phyloP scores from a whole-genome alignment of 768 basidiomycete species.

The Lactifluus volemus region DNA sequence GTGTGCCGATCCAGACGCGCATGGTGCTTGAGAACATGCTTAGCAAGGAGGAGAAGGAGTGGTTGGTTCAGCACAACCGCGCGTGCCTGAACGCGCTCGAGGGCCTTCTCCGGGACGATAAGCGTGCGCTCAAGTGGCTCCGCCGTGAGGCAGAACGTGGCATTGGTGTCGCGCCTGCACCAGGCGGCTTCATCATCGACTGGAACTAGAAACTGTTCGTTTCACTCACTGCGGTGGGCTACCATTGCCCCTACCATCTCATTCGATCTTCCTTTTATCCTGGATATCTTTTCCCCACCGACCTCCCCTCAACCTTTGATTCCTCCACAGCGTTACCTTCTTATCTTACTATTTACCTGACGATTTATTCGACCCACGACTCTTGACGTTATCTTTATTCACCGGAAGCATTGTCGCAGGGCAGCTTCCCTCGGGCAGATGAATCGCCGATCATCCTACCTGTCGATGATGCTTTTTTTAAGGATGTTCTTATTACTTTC shows the following conservation, averaged over 20 bases:
- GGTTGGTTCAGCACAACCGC: constrained; percentile 85
- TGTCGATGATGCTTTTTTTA: background rate
- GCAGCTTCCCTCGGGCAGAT: background rate
- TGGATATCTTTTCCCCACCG: constrained; percentile 5
- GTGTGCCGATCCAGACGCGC: constrained; percentile 87
- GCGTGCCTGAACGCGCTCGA: constrained; percentile 56
- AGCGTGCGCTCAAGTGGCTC: constrained; percentile 74
- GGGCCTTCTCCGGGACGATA: constrained; percentile 65
- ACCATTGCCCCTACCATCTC: background rate
- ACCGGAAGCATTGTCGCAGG: constrained; percentile 4
- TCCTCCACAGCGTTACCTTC: constrained; percentile 7
- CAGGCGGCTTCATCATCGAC: constrained; percentile 68
- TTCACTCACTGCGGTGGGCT: background rate
- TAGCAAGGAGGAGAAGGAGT: constrained; percentile 75
- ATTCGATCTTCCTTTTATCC: background rate
- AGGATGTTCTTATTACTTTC: constrained; percentile 10
- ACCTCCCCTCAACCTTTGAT: background rate
- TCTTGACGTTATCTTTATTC: background rate
- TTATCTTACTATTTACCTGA: background rate
- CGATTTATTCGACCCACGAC: background rate
- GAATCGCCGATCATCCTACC: background rate
- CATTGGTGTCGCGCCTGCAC: constrained; percentile 58
- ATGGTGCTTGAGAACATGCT: constrained; percentile 84
- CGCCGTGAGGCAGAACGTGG: constrained; percentile 66
- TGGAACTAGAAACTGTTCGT: constrained; percentile 36